Percentiles rank a stretch among this genome's conserved stretches.
Conservation (phyloP, 305 asterid species). For the Solanum hybrid region DNA sequence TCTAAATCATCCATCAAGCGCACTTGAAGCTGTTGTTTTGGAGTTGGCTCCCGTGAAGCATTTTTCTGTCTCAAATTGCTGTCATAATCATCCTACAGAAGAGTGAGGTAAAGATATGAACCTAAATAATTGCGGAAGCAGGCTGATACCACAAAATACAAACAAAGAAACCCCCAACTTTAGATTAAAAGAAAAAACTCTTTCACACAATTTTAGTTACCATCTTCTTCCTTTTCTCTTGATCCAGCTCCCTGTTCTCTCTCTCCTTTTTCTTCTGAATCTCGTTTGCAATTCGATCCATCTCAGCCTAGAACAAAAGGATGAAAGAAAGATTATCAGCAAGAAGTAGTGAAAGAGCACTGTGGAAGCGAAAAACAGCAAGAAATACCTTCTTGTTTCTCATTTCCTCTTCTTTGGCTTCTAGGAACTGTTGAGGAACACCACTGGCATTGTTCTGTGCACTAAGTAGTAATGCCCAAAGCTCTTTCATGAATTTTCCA, state of each 20-base stretch:
- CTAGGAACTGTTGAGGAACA: constrained; percentile 94
- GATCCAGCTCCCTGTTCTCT: constrained; percentile 59
- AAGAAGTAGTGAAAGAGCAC: neutral
- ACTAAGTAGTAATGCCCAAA: constrained; percentile 81
- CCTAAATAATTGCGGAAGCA: constrained; percentile 97
- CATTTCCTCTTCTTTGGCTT: constrained; percentile 95
- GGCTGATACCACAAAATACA: constrained; percentile 72
- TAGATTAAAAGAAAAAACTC: constrained; percentile 24
- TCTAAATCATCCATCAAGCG: constrained; percentile 41
- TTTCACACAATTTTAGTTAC: constrained; percentile 43
- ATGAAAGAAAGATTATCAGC: neutral
- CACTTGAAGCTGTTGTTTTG: constrained; percentile 32
- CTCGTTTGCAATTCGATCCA: constrained; percentile 70
- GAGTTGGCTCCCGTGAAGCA: constrained; percentile 31
- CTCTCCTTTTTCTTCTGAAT: constrained; percentile 71
- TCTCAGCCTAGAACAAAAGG: constrained; percentile 56
- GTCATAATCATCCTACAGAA: constrained; percentile 86
- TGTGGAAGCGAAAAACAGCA: constrained; percentile 1
- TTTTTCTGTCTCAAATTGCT: constrained; percentile 30
- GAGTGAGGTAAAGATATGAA: constrained; percentile 96
- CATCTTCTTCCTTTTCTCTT: constrained; percentile 52
- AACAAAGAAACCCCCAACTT: constrained; percentile 25
- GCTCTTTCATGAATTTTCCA: constrained; percentile 97
- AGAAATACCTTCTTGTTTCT: constrained; percentile 64
- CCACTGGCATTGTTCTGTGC: constrained; percentile 90